A percentile compares a stretch with the other conserved stretches of the same genome.
These are phyloP conservation scores for Paraconiothyrium brasiliense DNA, from an alignment of 2,329 filamentous ascomycete species.

Conservation along the genomic window DNA sequence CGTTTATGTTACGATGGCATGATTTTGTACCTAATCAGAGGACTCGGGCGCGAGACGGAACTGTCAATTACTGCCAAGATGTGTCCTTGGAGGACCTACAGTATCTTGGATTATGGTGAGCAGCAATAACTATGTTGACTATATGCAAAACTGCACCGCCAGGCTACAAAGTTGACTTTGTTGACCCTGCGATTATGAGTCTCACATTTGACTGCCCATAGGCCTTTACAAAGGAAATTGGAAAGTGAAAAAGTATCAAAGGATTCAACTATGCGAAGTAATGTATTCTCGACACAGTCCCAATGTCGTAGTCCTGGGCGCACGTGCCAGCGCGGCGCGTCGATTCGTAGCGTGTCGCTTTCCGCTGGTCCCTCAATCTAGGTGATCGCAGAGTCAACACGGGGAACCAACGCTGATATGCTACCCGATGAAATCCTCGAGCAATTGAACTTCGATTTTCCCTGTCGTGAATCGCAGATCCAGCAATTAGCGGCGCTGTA, in stretches of 20 bases:
- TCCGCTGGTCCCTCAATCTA: background rate
- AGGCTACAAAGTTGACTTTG: too few relatives aligned
- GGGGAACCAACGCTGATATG: conserved; percentile 35
- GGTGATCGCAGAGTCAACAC: background rate
- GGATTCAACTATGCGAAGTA: too few relatives aligned
- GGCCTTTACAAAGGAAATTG: too few relatives aligned
- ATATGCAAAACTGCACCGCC: background rate
- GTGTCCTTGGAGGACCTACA: background rate
- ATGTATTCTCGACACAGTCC: too few relatives aligned
- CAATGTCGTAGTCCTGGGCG: background rate
- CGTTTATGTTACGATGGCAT: conserved; percentile 1
- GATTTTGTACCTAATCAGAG: background rate
- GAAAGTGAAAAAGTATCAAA: too few relatives aligned
- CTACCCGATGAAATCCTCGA: conserved; percentile 48
- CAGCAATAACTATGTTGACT: conserved; percentile 1
- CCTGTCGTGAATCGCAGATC: conserved; percentile 59
- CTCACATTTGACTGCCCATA: background rate
- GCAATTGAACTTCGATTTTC: conserved; percentile 49
- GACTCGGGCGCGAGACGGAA: background rate
- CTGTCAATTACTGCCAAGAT: background rate
- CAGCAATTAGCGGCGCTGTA: conserved; percentile 57
- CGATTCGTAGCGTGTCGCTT: conserved; percentile 14
- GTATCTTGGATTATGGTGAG: background rate
- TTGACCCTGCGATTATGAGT: background rate
- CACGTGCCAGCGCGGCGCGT: conserved; percentile 22